phyloP scores from a whole-genome alignment of 176 grass and related monocot species.

The Carex littledalei region DNA sequence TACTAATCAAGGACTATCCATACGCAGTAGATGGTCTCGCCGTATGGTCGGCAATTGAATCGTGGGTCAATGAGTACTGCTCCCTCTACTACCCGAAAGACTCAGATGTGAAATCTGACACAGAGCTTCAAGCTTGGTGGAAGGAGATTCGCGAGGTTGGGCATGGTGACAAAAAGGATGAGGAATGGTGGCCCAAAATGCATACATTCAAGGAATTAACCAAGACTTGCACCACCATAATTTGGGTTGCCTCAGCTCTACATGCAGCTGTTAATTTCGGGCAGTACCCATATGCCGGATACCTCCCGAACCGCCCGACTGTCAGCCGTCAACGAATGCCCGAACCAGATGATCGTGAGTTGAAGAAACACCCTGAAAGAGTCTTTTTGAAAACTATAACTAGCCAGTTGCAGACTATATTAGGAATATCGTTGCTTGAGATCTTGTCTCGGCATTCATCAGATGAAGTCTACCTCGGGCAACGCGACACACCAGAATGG shows the following conservation, averaged over 20 bases:
- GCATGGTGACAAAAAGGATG: slow-evolving; percentile 62
- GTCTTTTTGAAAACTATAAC: slow-evolving; percentile 62
- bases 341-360: slow-evolving; percentile 6
- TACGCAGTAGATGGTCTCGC: slow-evolving; percentile 58
- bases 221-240: slow-evolving; percentile 58
- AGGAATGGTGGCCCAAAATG: slow-evolving; percentile 72
- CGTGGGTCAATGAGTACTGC: slow-evolving; percentile 59
- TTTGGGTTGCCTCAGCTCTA: slow-evolving; percentile 70
- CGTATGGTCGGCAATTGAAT: slow-evolving; percentile 65
- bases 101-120: slow-evolving; percentile 27
- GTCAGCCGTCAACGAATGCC: slow-evolving; percentile 57
- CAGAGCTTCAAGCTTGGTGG: slow-evolving; percentile 82
- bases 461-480: slow-evolving; percentile 75
- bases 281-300: slow-evolving; percentile 68
- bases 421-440: slow-evolving; percentile 68
- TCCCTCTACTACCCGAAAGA: slow-evolving; percentile 49
- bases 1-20: slow-evolving; percentile 80
- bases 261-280: slow-evolving; percentile 83
- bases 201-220: slow-evolving; percentile 45
- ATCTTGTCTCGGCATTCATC: slow-evolving; percentile 62
- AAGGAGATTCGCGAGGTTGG: slow-evolving; percentile 69
- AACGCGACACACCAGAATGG: slow-evolving; percentile 67
- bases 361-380: slow-evolving; percentile 35
- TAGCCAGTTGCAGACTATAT: slow-evolving; percentile 53
- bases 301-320: slow-evolving; percentile 69